These are phyloP conservation scores for Trebouxia sp. DNA, from an alignment of 139 green algal species.

Conservation along the genomic window DNA sequence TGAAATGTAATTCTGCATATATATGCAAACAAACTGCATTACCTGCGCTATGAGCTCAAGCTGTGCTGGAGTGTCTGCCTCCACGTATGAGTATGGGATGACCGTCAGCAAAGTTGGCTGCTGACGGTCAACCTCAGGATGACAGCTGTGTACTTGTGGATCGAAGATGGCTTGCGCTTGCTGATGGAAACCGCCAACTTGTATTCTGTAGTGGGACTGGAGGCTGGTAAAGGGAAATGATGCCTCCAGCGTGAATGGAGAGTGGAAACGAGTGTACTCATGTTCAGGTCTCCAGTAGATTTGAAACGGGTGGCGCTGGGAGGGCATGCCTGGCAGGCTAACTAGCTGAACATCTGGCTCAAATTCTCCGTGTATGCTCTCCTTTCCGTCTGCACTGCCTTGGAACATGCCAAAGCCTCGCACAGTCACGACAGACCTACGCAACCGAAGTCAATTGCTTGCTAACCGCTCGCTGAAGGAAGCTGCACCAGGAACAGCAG, in stretches of 20 bases:
- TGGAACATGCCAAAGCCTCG: background rate
- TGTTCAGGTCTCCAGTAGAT: background rate
- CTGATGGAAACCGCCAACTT: background rate
- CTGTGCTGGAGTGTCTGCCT: background rate
- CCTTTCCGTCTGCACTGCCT: background rate
- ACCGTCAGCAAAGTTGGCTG: background rate
- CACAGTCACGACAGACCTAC: background rate
- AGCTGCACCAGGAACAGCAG: background rate
- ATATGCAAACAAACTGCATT: no score
- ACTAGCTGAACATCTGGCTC: background rate
- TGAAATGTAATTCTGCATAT: no score
- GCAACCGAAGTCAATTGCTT: no score
- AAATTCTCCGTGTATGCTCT: constrained; percentile 1
- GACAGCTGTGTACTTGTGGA: background rate
- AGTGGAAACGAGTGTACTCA: background rate
- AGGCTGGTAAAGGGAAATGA: background rate
- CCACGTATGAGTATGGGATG: background rate
- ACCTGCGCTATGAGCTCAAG: background rate
- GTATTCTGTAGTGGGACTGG: background rate
- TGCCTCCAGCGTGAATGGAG: background rate
- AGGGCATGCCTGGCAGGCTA: background rate
- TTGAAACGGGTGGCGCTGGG: background rate
- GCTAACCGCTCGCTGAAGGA: background rate
- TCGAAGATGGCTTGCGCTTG: background rate
- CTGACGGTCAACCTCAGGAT: background rate